A percentile compares a stretch with the other conserved stretches of the same genome.
These are phyloP conservation scores for Corniculantispora saksenae DNA, from an alignment of 2,329 filamentous ascomycete genomes.

Conservation along the genomic window DNA sequence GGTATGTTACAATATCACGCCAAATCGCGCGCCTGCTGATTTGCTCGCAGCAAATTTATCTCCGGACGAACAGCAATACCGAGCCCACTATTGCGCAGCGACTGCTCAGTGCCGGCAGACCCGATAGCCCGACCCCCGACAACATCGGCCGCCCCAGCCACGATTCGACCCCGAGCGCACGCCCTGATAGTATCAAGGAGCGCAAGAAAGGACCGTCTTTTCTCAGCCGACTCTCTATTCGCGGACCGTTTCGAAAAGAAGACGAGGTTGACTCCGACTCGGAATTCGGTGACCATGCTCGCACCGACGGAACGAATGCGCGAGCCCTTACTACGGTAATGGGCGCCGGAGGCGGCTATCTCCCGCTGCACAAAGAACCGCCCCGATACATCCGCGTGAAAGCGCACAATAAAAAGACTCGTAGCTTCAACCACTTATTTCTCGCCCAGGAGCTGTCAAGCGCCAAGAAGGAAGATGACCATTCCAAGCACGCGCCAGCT, in stretches of 20 bases:
- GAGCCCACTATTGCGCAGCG: constrained; percentile 54
- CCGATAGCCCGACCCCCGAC: constrained; percentile 53
- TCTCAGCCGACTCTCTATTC: constrained; percentile 76
- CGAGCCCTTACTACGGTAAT: constrained; percentile 78
- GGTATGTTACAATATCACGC: constrained; percentile 24
- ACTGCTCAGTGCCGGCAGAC: constrained; percentile 52
- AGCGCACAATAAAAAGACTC: constrained; percentile 75
- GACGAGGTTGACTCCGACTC: constrained; percentile 59
- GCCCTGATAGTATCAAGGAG: constrained; percentile 16
- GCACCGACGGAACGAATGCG: constrained; percentile 77
- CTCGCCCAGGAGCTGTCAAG: constrained; percentile 85
- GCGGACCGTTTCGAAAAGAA: constrained; percentile 73
- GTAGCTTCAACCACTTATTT: constrained; percentile 85
- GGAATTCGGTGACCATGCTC: constrained; percentile 12
- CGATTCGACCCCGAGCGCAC: constrained; percentile 39
- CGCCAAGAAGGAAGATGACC: constrained; percentile 43
- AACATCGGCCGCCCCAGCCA: constrained; percentile 40
- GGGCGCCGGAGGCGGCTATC: constrained; percentile 69
- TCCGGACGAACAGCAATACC: constrained; percentile 38
- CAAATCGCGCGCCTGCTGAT: neutral
- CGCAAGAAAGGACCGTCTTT: constrained; percentile 84
- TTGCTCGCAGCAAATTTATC: constrained; percentile 38
- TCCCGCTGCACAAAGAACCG: constrained; percentile 83
- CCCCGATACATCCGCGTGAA: constrained; percentile 88
- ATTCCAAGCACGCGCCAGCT: constrained; percentile 33